These are phyloP conservation scores for Hirsutella thompsonii DNA, from an alignment of 2,329 filamentous ascomycete species.

Conservation along the genomic window DNA sequence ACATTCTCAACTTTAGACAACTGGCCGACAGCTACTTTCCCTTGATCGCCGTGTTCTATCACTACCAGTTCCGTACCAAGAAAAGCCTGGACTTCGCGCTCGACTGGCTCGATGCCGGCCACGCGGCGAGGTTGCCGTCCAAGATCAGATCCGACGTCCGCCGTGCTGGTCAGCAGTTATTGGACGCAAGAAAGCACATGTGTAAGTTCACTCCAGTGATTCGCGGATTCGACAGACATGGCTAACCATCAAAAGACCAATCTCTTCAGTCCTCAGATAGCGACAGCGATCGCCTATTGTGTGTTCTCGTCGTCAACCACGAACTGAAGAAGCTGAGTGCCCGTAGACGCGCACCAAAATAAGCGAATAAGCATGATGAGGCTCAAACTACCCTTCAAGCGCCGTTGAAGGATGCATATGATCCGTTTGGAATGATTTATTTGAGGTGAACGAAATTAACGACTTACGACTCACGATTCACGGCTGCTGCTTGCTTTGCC, in stretches of 20 bases:
- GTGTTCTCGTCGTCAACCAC: slow-evolving; percentile 22
- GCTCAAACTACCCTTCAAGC: slow-evolving; percentile 6
- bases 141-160: slow-evolving; percentile 12
- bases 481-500: not conserved
- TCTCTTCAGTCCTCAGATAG: slow-evolving; percentile 16
- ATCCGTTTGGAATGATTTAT: not conserved
- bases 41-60: slow-evolving; percentile 25
- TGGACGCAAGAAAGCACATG: slow-evolving; percentile 20
- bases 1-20: slow-evolving; percentile 12
- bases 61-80: slow-evolving; percentile 26
- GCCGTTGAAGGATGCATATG: slow-evolving; percentile 14
- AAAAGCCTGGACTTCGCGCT: slow-evolving; percentile 25
- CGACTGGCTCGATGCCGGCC: slow-evolving; percentile 21
- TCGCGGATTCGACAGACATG: not conserved
- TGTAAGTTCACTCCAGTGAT: slow-evolving; percentile 14
- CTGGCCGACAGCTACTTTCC: slow-evolving; percentile 22
- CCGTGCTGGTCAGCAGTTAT: slow-evolving; percentile 16
- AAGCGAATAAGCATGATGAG: slow-evolving; percentile 12
- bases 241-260: slow-evolving; percentile 16
- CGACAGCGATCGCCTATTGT: slow-evolving; percentile 19
- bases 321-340: slow-evolving; percentile 26
- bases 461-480: not conserved
- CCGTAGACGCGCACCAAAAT: slow-evolving; percentile 14
- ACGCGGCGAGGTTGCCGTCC: slow-evolving; percentile 11
- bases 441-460: not conserved